Evolutionary conservation across 2,329 filamentous ascomycete species (phyloP).

Genomic region (Talaromyces sp.): DNA sequence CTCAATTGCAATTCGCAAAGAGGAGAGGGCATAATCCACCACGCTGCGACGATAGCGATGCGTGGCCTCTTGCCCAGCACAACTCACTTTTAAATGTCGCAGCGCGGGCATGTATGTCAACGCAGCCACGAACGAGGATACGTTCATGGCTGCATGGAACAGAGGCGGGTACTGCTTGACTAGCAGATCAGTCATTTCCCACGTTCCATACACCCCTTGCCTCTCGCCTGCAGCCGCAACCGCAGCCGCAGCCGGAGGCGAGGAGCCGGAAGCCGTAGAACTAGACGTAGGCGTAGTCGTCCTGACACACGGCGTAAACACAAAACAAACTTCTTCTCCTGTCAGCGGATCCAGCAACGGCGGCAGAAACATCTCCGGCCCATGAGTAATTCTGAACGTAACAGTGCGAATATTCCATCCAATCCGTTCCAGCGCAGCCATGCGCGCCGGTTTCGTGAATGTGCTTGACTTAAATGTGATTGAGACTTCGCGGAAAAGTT

Average conservation of each 20-base stretch:
- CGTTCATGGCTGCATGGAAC: slow-evolving; percentile 86
- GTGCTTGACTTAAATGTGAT: slow-evolving; percentile 59
- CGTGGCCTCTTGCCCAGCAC: slow-evolving; percentile 67
- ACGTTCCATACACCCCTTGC: slow-evolving; percentile 72
- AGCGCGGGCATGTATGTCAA: slow-evolving; percentile 68
- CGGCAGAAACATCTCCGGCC: slow-evolving; percentile 74
- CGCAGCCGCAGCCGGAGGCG: slow-evolving; percentile 40
- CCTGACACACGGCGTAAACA: slow-evolving; percentile 67
- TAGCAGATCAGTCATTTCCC: slow-evolving; percentile 75
- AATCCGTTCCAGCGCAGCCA: slow-evolving; percentile 73
- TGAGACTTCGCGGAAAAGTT: slow-evolving; percentile 46
- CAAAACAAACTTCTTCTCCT: slow-evolving; percentile 74
- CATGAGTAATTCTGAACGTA: slow-evolving; percentile 74
- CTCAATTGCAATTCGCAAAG: slow-evolving; percentile 79
- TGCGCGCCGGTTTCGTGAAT: slow-evolving; percentile 70
- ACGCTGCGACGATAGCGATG: slow-evolving; percentile 73
- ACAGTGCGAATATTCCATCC: slow-evolving; percentile 76
- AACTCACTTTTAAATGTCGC: slow-evolving; percentile 71
- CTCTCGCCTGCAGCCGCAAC: slow-evolving; percentile 49
- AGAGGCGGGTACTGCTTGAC: slow-evolving; percentile 84
- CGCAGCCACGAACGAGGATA: slow-evolving; percentile 76
- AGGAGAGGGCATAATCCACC: slow-evolving; percentile 87
- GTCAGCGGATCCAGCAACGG: slow-evolving; percentile 77
- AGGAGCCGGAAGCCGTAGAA: too few relatives aligned
- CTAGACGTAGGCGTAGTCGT: slow-evolving; percentile 27